Evolutionary conservation across 2,329 filamentous ascomycete genomes (phyloP), one percentile per base, ranked within the genome.

Genomic region (Emericellopsis cladophorae): DNA sequence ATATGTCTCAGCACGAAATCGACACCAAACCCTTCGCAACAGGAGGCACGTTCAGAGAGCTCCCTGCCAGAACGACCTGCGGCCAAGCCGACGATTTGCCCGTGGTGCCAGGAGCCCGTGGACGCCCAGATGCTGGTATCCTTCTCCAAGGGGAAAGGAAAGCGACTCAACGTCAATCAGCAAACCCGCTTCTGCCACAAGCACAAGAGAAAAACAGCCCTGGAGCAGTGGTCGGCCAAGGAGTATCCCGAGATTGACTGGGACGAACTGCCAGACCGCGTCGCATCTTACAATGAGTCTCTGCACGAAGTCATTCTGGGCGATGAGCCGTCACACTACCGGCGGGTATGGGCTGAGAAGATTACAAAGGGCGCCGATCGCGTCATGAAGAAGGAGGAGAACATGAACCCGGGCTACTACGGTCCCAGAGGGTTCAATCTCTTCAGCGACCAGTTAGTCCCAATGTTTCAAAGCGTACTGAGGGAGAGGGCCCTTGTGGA

Each of bases 321-420:
- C n/a, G 9, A 22, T 15, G 59, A 63, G 15, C 50, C 55, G 7
- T 85, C 80, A 4, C 67, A 79, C 51, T 92, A 77, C 51, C 67
- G 79, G 12, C 62, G 70, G 9, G 51, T 68, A 1, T 64, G 86
- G 21, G 68, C 67, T 5, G 62, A 68, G 4, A 70, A 64, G 11
- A 64, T 84, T 35, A 67, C 69, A 42, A 58, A 64, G 2, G 80
- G 79, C 11, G 68, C 72, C 52, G 74, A 72, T 24, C 69, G 74
- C 40, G 81, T 72, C 22, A 62, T 84, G 42, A 64, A 75, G 40
- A 71, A 75, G 44, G 76, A 68, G 39, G 62, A 75, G 23, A 70
- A 66, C 42, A 67, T 81, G 24, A 79, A 74, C 4, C 83, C 84
- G 9, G 88, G 88, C 0, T 95, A 94, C 59, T 95, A 94, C 59